Conservation (phyloP, 2,329 filamentous ascomycete species). For the Diaporthe velutina region DNA sequence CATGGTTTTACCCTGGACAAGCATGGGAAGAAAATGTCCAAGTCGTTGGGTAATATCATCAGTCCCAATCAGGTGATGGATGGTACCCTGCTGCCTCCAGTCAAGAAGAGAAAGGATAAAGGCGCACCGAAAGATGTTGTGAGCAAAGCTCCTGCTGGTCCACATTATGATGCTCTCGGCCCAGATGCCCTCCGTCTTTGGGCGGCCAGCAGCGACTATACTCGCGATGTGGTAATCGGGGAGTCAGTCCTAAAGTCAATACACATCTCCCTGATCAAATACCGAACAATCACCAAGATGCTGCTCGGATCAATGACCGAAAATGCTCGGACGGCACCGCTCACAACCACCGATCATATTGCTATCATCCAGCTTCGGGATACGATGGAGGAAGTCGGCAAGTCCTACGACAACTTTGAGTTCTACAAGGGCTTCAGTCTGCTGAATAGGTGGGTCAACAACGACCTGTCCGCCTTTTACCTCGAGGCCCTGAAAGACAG, state of each 20-base stretch:
- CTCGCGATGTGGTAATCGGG: conserved; percentile 86
- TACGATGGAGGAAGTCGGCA: conserved; percentile 73
- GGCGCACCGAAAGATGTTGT: conserved; percentile 55
- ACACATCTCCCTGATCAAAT: conserved; percentile 84
- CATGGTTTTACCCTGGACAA: conserved; percentile 95
- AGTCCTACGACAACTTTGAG: conserved; percentile 78
- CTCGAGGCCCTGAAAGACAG: conserved; percentile 93
- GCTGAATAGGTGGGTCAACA: conserved; percentile 85
- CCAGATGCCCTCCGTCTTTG: conserved; percentile 90
- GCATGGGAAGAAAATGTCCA: conserved; percentile 97
- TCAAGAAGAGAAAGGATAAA: conserved; percentile 72
- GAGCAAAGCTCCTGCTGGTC: conserved; percentile 41
- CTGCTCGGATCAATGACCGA: conserved; percentile 81
- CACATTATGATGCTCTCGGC: conserved; percentile 77
- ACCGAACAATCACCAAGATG: conserved; percentile 91
- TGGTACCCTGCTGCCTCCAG: conserved; percentile 79
- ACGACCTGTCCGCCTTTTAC: conserved; percentile 92
- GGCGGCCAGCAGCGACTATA: conserved; percentile 94
- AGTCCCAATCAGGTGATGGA: conserved; percentile 86
- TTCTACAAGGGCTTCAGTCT: conserved; percentile 82
- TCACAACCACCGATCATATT: conserved; percentile 78
- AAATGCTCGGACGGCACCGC: conserved; percentile 61
- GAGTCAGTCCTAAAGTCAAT: conserved; percentile 81
- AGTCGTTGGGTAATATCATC: conserved; percentile 92
- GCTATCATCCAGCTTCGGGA: conserved; percentile 81